phyloP scores from a whole-genome alignment of 2,329 filamentous ascomycete species.

The Biscogniauxia sp. region DNA sequence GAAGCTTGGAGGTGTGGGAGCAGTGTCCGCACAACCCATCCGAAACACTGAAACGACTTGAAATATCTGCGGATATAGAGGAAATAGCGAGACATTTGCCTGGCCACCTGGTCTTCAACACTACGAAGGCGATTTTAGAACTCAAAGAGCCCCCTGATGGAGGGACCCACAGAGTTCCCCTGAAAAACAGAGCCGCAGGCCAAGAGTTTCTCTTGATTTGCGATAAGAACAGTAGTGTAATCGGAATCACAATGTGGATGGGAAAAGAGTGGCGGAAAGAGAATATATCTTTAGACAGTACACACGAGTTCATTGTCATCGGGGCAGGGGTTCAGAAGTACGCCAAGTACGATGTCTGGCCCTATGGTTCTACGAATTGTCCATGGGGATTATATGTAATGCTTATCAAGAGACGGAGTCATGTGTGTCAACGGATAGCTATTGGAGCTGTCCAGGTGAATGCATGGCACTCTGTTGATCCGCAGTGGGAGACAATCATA shows the following conservation, averaged over 20 bases:
- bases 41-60: neutral
- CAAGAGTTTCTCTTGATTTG: neutral
- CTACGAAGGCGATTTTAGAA: neutral
- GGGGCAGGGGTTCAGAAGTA: neutral
- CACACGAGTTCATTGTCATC: neutral
- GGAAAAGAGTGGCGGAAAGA: neutral
- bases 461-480: neutral
- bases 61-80: neutral
- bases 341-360: neutral
- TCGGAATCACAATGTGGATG: slow-evolving; percentile 1
- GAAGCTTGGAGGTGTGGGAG: neutral
- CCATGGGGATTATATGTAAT: neutral
- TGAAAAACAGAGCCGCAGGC: neutral
- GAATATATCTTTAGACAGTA: neutral
- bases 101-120: slow-evolving; percentile 5
- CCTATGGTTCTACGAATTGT: neutral
- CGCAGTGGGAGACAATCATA: neutral
- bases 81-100: neutral
- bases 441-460: neutral
- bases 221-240: neutral
- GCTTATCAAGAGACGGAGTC: neutral
- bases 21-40: slow-evolving; percentile 3
- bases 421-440: neutral
- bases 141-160: neutral
- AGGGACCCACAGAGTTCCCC: neutral